phyloP scores from a whole-genome alignment of 2,329 filamentous ascomycete species.

The Fusarium dlaminii region DNA sequence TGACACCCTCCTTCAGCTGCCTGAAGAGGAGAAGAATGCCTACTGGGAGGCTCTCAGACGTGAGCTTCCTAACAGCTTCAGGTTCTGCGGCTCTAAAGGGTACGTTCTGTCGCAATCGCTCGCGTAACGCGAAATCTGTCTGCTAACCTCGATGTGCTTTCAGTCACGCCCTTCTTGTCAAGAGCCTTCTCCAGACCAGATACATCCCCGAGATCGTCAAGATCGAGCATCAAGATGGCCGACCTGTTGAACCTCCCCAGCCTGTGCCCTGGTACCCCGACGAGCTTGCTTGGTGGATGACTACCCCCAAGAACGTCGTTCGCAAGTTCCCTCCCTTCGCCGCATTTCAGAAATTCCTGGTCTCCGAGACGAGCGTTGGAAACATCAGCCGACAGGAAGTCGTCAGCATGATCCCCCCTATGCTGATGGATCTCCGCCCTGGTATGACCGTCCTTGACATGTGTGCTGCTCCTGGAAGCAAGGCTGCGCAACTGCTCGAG shows the following conservation, averaged over 20 bases:
- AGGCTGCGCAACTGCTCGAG: conserved; percentile 94
- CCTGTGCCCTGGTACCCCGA: conserved; percentile 94
- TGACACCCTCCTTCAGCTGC: conserved; percentile 77
- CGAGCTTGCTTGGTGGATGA: conserved; percentile 96
- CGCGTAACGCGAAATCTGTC: conserved; percentile 8
- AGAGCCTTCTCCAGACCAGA: conserved; percentile 84
- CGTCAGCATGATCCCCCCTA: conserved; percentile 97
- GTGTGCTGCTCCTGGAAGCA: conserved; percentile 96
- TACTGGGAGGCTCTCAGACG: conserved; percentile 88
- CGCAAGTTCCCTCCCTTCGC: conserved; percentile 94
- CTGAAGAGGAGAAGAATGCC: conserved; percentile 77
- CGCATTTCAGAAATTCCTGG: conserved; percentile 96
- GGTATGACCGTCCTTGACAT: conserved; percentile 95
- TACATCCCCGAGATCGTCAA: conserved; percentile 91
- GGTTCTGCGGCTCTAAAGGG: conserved; percentile 96
- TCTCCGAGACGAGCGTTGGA: conserved; percentile 95
- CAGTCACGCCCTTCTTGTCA: conserved; percentile 91
- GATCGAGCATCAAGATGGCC: conserved; percentile 84
- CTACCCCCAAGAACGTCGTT: conserved; percentile 94
- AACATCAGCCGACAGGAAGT: conserved; percentile 98
- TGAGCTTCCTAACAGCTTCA: conserved; percentile 95
- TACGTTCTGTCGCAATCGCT: conserved; percentile 49
- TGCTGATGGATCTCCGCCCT: conserved; percentile 89
- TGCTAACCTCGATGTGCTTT: conserved; percentile 22
- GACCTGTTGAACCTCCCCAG: conserved; percentile 81